Evolutionary conservation across 2,329 filamentous ascomycete genomes (phyloP), one percentile per base, ranked within the genome.

Genomic region (Trichoderma sp.): DNA sequence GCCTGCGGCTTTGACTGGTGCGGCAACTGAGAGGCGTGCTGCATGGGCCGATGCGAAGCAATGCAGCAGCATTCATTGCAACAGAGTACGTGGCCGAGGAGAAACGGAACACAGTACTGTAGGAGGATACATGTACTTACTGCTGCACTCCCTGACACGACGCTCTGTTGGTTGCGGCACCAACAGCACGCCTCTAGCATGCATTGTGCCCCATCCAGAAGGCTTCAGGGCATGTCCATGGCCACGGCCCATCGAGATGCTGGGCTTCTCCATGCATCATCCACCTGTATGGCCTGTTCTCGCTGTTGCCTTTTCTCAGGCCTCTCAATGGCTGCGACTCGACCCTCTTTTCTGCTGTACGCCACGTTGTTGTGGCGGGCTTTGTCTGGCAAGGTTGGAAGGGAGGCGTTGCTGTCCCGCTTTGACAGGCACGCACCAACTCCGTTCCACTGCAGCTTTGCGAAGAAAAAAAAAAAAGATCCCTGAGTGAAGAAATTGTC

Each of bases 51-150:
- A 59, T 59, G 63, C 63, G 55, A 67, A 67, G 63, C 63, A 29
- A 67, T 37, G 63, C 63, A 67, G 63, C 63, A 67, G 55, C 55
- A n/a, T 37, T 49, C 43, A 10, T 67, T n/a, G 14, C 31, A 58
- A 59, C 40, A 43, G 35, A 59, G 63, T 67, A 67, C 63, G 55
- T 67, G 63, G 63, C 63, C 63, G 40, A 58, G 63, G 55, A 49
- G 40, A 14, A 49, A 59, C 43, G 63, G 29, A 49, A 55, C 63
- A 66, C 63, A 27, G 63, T 57, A n/a, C 33, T 10, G 29, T 2
- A 33, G 33, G 8, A 33, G 33, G 33, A 33, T 33, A 33, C 31
- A 33, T 33, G 27, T 43, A n/a, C 53, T 58, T n/a, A 27, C 63
- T 29, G 19, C 52, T 47, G 37, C 63, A 47, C 53, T 59, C 31